A percentile compares a stretch with the other conserved stretches of the same genome.
These are phyloP conservation scores for Turnera subulata DNA, from an alignment of 345 rosid genomes.

Conservation along the genomic window DNA sequence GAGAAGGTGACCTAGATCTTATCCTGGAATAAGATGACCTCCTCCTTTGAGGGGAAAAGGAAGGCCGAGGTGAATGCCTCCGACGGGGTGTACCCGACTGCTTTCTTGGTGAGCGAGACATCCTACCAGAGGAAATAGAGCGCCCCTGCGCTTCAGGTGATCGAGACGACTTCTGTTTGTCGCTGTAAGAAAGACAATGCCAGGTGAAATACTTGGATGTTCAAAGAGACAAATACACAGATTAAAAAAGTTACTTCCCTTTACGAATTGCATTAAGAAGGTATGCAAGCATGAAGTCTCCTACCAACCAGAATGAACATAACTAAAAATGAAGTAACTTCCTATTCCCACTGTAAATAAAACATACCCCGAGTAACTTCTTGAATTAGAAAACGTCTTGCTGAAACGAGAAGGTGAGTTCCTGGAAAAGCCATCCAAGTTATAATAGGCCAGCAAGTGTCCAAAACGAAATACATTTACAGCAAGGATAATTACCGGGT, in stretches of 20 bases:
- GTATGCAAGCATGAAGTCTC: not conserved
- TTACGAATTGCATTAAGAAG: not conserved
- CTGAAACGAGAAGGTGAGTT: constrained; percentile 46
- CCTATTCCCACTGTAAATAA: constrained; percentile 1
- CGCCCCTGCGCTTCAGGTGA: constrained; percentile 41
- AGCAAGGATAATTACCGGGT: constrained; percentile 25
- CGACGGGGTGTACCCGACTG: constrained; percentile 37
- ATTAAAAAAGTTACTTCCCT: not conserved
- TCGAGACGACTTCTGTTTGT: constrained; percentile 49
- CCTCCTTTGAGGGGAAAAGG: constrained; percentile 54
- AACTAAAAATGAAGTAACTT: constrained; percentile 12
- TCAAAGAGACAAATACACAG: constrained; percentile 4
- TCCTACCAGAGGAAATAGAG: constrained; percentile 36
- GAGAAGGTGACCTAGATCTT: constrained; percentile 49
- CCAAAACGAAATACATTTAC: not conserved
- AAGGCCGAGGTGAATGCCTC: constrained; percentile 41
- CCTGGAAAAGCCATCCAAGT: constrained; percentile 32
- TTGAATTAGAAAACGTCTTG: constrained; percentile 54
- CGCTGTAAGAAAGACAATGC: constrained; percentile 32
- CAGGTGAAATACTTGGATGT: constrained; percentile 7
- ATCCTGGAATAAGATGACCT: constrained; percentile 41
- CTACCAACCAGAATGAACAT: not conserved
- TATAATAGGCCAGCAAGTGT: not conserved
- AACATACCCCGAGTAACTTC: constrained; percentile 62
- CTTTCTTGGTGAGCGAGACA: constrained; percentile 36